phyloP scores from a whole-genome alignment of 768 basidiomycete genomes.

The Podaxis rugospora region DNA sequence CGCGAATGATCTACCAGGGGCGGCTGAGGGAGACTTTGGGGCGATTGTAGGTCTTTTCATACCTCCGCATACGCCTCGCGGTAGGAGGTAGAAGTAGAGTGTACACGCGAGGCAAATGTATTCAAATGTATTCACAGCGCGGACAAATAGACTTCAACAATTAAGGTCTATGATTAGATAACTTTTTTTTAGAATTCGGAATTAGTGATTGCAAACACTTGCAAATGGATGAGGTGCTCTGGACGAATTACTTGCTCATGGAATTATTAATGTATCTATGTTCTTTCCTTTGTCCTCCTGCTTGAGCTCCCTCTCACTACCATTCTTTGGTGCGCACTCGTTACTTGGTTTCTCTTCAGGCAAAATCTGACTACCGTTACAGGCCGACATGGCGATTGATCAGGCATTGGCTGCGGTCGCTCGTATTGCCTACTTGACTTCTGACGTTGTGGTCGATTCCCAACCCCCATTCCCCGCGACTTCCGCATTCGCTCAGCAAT shows the following conservation, averaged over 20 bases:
- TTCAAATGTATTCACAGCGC: not conserved
- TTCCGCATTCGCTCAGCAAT: slow-evolving; percentile 40
- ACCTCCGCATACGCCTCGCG: no score
- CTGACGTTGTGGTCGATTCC: slow-evolving; percentile 61
- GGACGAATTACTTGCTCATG: slow-evolving; percentile 27
- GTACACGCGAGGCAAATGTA: not conserved
- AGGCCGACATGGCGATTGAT: slow-evolving; percentile 21
- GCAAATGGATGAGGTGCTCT: slow-evolving; percentile 40
- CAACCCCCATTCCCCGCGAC: slow-evolving; percentile 35
- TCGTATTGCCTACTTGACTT: slow-evolving; percentile 67
- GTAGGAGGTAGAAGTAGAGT: no score
- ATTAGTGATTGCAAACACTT: slow-evolving; percentile 23
- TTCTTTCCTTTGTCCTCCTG: slow-evolving; percentile 6
- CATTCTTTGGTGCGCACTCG: slow-evolving; percentile 13
- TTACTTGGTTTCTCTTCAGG: slow-evolving; percentile 3
- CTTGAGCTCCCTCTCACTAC: slow-evolving; percentile 10
- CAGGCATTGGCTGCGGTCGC: slow-evolving; percentile 41
- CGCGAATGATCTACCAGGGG: not conserved
- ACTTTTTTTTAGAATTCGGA: not conserved
- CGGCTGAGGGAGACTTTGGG: not conserved
- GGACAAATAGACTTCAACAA: not conserved
- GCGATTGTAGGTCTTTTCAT: not conserved
- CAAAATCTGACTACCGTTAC: not conserved
- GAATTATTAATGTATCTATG: slow-evolving; percentile 13
- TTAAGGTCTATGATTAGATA: not conserved